phyloP scores from a whole-genome alignment of 148 eudicot species.

The Chenopodium berlandieri region DNA sequence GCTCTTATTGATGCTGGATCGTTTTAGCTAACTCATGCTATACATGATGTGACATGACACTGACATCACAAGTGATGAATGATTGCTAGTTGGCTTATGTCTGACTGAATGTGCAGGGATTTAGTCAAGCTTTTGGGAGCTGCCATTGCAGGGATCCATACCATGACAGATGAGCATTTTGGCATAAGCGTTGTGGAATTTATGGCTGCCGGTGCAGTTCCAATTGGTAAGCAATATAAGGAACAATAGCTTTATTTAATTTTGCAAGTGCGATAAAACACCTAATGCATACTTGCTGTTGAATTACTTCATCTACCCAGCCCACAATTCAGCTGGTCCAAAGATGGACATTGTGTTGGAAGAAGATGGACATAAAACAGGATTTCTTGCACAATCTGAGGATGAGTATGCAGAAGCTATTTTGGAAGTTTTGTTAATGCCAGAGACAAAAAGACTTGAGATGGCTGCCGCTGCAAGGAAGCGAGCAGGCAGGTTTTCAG shows the following conservation, averaged over 20 bases:
- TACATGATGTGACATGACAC: neutral
- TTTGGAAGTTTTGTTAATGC: slow-evolving; percentile 55
- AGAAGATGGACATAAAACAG: slow-evolving; percentile 73
- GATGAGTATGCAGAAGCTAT: slow-evolving; percentile 83
- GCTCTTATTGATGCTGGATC: neutral
- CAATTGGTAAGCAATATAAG: slow-evolving; percentile 57
- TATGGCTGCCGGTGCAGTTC: slow-evolving; percentile 98
- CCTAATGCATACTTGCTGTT: neutral
- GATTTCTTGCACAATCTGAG: slow-evolving; percentile 65
- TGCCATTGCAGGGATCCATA: slow-evolving; percentile 81
- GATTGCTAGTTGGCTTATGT: neutral
- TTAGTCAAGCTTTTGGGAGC: slow-evolving; percentile 85
- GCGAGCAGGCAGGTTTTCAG: slow-evolving; percentile 75
- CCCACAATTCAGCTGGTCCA: slow-evolving; percentile 98
- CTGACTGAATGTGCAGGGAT: slow-evolving; percentile 49
- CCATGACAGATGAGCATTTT: slow-evolving; percentile 96
- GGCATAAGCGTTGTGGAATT: slow-evolving; percentile 94
- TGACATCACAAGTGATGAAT: neutral
- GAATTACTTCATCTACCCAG: slow-evolving; percentile 26
- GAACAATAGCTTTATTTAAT: neutral
- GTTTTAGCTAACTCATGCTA: neutral
- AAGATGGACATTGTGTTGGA: slow-evolving; percentile 91
- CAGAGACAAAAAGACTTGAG: slow-evolving; percentile 51
- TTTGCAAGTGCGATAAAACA: neutral
- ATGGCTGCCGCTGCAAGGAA: slow-evolving; percentile 90